These are phyloP conservation scores for Corymbia calophylla DNA, from an alignment of 441 rosid genomes.

Conservation along the genomic window DNA sequence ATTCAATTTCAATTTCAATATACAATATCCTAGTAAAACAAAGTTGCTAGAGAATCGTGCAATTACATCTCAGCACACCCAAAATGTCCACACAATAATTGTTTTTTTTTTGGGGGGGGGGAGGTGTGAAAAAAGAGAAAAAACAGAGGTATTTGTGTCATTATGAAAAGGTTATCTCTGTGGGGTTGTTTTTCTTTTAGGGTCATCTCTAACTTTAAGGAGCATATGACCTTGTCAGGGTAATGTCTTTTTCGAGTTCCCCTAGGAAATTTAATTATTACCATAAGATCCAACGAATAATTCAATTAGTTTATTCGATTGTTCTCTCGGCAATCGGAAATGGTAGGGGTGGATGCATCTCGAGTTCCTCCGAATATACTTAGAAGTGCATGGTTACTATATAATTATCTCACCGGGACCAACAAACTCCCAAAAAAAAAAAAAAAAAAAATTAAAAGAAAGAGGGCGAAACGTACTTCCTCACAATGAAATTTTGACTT, in stretches of 20 bases:
- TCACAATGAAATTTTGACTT: not conserved
- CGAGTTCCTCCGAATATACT: not conserved
- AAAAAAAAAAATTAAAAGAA: not conserved
- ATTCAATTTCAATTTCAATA: not conserved
- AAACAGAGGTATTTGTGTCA: conserved; percentile 36
- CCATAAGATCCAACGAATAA: not conserved
- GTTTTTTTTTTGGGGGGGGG: conserved; percentile 1
- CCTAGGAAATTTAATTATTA: conserved; percentile 6
- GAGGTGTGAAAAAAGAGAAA: not conserved
- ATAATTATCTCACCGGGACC: not conserved
- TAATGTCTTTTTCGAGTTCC: not conserved
- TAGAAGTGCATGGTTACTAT: not conserved
- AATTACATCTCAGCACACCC: not conserved
- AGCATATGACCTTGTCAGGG: conserved; percentile 37
- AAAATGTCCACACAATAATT: conserved; percentile 1
- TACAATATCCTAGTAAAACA: not conserved
- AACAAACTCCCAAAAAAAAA: not conserved
- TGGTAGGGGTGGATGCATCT: not conserved
- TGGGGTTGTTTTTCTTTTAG: not conserved
- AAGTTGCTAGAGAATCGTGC: not conserved
- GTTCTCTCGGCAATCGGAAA: not conserved
- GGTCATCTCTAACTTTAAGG: conserved; percentile 25
- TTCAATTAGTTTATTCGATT: not conserved
- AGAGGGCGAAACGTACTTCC: not conserved
- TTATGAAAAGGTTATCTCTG: conserved; percentile 17